These are phyloP conservation scores for Phytophthora melonis DNA, from an alignment of 352 stramenopile species.

Conservation along the genomic window DNA sequence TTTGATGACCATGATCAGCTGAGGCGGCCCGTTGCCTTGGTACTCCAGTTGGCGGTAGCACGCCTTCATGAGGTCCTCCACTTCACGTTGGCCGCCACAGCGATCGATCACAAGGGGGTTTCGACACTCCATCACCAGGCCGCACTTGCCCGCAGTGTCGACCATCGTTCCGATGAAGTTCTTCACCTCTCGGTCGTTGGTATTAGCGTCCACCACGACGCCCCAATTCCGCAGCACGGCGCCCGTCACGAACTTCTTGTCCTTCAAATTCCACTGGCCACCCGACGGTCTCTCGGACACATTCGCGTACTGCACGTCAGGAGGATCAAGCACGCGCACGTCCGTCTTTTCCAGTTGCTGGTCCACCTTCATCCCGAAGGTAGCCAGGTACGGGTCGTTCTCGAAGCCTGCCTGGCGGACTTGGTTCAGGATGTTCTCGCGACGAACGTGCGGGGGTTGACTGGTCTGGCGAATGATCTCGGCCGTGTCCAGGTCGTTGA, in stretches of 20 bases:
- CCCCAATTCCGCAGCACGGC: conserved; percentile 58
- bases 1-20: conserved; percentile 70
- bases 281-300: conserved; percentile 66
- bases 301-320: conserved; percentile 66
- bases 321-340: conserved; percentile 56
- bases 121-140: conserved; percentile 44
- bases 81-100: conserved; percentile 26
- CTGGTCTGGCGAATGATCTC: conserved; percentile 82
- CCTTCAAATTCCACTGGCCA: conserved; percentile 77
- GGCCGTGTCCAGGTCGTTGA: conserved; percentile 82
- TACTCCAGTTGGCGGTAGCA: conserved; percentile 54
- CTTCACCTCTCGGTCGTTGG: conserved; percentile 35
- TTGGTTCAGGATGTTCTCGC: conserved; percentile 60
- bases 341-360: conserved; percentile 57
- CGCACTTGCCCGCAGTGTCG: conserved; percentile 40
- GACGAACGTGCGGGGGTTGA: conserved; percentile 47
- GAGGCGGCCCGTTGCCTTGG: conserved; percentile 29
- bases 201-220: conserved; percentile 53
- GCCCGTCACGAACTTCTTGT: conserved; percentile 71
- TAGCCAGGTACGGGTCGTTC: conserved; percentile 67
- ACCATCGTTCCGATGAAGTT: conserved; percentile 54
- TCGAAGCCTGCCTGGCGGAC: conserved; percentile 69
- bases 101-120: conserved; percentile 33
- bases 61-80: conserved; percentile 70
- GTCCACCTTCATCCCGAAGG: conserved; percentile 68